phyloP scores from a whole-genome alignment of 2,329 filamentous ascomycete genomes.

The Ophiostoma sp. region DNA sequence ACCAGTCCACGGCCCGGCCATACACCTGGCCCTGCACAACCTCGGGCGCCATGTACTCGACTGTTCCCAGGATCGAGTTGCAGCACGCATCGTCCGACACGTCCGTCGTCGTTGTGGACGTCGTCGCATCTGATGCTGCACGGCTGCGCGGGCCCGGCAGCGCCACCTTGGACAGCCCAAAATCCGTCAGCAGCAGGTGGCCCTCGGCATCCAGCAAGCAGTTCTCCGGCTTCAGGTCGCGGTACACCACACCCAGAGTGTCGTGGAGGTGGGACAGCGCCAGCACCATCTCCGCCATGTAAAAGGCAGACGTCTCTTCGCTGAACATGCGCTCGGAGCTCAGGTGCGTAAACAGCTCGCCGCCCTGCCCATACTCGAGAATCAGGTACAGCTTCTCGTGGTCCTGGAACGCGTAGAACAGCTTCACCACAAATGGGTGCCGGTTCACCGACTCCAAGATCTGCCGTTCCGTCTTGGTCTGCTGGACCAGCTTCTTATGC shows the following conservation, averaged over 20 bases:
- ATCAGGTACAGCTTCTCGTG: slow-evolving; percentile 97
- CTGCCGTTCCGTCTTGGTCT: slow-evolving; percentile 92
- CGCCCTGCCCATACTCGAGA: slow-evolving; percentile 93
- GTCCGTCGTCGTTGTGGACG: background rate
- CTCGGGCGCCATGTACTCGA: slow-evolving; percentile 99
- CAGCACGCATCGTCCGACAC: slow-evolving; percentile 58
- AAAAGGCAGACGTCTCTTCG: slow-evolving; percentile 84
- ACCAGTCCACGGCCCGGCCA: slow-evolving; percentile 95
- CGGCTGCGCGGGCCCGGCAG: slow-evolving; percentile 42
- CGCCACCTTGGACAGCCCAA: slow-evolving; percentile 91
- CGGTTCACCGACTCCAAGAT: slow-evolving; percentile 94
- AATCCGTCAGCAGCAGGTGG: slow-evolving; percentile 91
- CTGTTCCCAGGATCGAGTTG: slow-evolving; percentile 86
- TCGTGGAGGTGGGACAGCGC: slow-evolving; percentile 90
- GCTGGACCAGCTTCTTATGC: slow-evolving; percentile 91
- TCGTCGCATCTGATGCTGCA: slow-evolving; percentile 34
- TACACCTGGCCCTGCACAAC: slow-evolving; percentile 84
- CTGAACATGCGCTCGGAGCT: slow-evolving; percentile 92
- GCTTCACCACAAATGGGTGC: slow-evolving; percentile 95
- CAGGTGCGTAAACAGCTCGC: slow-evolving; percentile 93
- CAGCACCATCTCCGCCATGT: slow-evolving; percentile 97
- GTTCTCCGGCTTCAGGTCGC: slow-evolving; percentile 96
- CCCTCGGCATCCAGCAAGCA: slow-evolving; percentile 88
- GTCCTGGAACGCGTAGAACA: slow-evolving; percentile 98
- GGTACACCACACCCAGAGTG: slow-evolving; percentile 88